These are phyloP conservation scores for Waltergamsia citrina DNA, from an alignment of 2,329 filamentous ascomycete genomes.

Conservation along the genomic window DNA sequence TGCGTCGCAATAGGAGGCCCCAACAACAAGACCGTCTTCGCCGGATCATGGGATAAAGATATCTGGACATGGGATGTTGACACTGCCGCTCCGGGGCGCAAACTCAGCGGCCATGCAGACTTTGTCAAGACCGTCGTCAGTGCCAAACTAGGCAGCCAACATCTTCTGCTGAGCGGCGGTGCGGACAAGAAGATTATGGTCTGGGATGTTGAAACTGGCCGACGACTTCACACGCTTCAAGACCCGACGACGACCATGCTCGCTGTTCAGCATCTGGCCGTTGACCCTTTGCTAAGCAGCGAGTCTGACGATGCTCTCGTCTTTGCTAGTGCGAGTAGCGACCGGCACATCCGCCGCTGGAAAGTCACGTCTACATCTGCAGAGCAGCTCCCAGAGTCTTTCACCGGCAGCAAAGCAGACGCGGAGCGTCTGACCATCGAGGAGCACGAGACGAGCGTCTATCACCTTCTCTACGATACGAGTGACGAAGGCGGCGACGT, in stretches of 20 bases:
- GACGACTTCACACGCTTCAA: conserved; percentile 65
- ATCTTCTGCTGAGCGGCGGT: conserved; percentile 63
- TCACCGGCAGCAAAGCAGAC: conserved; percentile 27
- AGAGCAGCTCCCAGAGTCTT: conserved; percentile 43
- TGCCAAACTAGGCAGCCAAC: conserved; percentile 47
- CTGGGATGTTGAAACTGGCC: conserved; percentile 65
- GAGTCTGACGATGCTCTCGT: conserved; percentile 38
- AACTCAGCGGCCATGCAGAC: conserved; percentile 71
- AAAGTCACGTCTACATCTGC: conserved; percentile 42
- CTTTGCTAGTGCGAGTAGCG: conserved; percentile 73
- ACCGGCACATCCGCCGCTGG: conserved; percentile 74
- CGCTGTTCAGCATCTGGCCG: conserved; percentile 67
- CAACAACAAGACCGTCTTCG: conserved; percentile 56
- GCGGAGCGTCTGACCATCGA: conserved; percentile 46
- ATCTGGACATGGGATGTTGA: conserved; percentile 76
- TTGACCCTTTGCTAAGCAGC: conserved; percentile 58
- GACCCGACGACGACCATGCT: conserved; percentile 63
- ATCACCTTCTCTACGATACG: conserved; percentile 64
- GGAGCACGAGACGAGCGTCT: conserved; percentile 86
- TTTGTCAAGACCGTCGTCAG: conserved; percentile 79
- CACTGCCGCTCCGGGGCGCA: conserved; percentile 42
- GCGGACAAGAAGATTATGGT: conserved; percentile 75
- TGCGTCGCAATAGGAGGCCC: conserved; percentile 59
- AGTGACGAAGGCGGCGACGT: conserved; percentile 55
- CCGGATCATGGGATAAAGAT: conserved; percentile 89